A percentile compares a stretch with the other conserved stretches of the same genome.
Conservation (phyloP, 2,329 filamentous ascomycete genomes). For the Aspergillus aculeatinus region DNA sequence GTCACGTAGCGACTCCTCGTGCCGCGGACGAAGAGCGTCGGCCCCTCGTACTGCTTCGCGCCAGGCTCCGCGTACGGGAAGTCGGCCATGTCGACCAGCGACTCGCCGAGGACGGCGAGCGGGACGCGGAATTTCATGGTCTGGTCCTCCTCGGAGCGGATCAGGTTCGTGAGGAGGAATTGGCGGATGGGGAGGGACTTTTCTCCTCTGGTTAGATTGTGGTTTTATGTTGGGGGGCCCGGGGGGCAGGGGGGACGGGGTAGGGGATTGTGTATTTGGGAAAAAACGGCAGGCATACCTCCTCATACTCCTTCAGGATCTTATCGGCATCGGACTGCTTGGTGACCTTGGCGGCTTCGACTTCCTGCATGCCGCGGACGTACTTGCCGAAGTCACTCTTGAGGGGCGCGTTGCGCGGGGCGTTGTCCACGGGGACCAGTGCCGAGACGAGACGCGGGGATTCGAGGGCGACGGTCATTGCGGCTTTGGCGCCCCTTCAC, state of each 20-base stretch:
- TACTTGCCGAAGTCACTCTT: slow-evolving; percentile 75
- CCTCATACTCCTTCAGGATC: slow-evolving; percentile 73
- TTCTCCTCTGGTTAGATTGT: too few species aligned
- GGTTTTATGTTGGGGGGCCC: too few species aligned
- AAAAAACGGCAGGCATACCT: slow-evolving; percentile 43
- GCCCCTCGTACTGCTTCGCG: slow-evolving; percentile 68
- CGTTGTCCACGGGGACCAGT: slow-evolving; percentile 86
- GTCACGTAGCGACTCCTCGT: slow-evolving; percentile 43
- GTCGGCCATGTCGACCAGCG: slow-evolving; percentile 75
- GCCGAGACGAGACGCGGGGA: slow-evolving; percentile 66
- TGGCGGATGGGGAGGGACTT: slow-evolving; percentile 75
- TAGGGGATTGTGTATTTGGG: too few species aligned
- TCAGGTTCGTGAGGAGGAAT: slow-evolving; percentile 85
- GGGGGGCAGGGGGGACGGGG: too few species aligned
- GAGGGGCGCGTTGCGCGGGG: slow-evolving; percentile 77
- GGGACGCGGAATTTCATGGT: slow-evolving; percentile 76
- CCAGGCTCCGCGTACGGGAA: slow-evolving; percentile 81
- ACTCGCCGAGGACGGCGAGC: slow-evolving; percentile 64
- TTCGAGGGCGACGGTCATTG: slow-evolving; percentile 79
- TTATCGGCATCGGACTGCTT: slow-evolving; percentile 76
- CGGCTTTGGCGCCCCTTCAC: slow-evolving; percentile 79
- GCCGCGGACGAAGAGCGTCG: slow-evolving; percentile 69
- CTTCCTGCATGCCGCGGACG: slow-evolving; percentile 76
- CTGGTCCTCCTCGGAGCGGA: slow-evolving; percentile 54
- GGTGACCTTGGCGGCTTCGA: slow-evolving; percentile 67